Base-by-base conservation (phyloP, 2,329 filamentous ascomycete species). In the Paraphaeosphaeria sporulosa region DNA sequence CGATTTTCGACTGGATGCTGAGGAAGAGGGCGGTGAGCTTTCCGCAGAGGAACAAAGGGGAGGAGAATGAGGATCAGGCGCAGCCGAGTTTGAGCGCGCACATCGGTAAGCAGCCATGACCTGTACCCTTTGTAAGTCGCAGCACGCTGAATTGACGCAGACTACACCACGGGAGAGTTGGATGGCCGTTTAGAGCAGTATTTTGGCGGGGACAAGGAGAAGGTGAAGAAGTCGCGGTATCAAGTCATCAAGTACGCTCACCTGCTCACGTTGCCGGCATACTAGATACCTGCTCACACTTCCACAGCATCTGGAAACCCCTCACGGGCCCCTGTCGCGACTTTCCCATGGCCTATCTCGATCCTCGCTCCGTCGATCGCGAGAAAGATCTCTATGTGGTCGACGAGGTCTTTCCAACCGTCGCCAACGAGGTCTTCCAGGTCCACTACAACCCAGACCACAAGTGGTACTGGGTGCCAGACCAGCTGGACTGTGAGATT, bases 391-490 rank as follows among this genome's bases (percentile, higher is more conserved):
- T 62, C 23, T 59, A 55, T 32, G 27, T 44, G 4, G 60, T 62
- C 38, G 60, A 62, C 46, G 60, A 62, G 34, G 60, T 62, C 15
- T 62, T 62, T 32, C 60, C 60, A 6, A 62, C 57, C 8, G 60
- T 62, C 17, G 60, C 60, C 30, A 62, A 62, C 40, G 60, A 62
- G 38, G 60, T 62, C 19, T 62, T 19, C 27, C 60, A 62, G 34
- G 57, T 62, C 2, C 52, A 52, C 17, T 50, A 62, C 52, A 62
- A 54, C 21, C 57, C 57, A n/a, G 48, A 53, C 5, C 60, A 62
- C 21, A 60, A 49, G n/a, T 62, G 60, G 60, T 62, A 62, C 30
- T 62, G 43, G 32, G 52, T 62, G 15, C 60, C 57, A 2, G 60
- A 62, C 36, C 60, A 62, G 43, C 47, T 62, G 17, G 60, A 59